Evolutionary conservation across 2,329 filamentous ascomycete genomes (phyloP).

Genomic region (Pseudocercospora pini-densiflorae): DNA sequence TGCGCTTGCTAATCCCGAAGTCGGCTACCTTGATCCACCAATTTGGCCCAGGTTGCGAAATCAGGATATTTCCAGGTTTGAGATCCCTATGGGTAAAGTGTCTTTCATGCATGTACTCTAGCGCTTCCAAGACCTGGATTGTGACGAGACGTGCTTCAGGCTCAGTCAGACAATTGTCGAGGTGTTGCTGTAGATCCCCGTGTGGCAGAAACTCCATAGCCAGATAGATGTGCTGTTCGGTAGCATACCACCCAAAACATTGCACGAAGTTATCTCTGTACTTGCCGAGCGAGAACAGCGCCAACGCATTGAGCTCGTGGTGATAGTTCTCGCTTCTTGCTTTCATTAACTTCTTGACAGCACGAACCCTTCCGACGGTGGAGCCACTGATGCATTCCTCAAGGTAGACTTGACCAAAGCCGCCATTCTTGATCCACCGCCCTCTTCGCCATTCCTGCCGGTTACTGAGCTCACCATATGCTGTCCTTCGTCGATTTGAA

Average conservation of each 20-base stretch:
- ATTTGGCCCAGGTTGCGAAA: conserved; percentile 32
- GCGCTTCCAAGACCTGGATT: conserved; percentile 38
- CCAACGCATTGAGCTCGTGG: conserved; percentile 34
- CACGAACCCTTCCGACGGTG: not conserved
- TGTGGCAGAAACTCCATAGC: conserved; percentile 45
- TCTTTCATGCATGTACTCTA: conserved; percentile 34
- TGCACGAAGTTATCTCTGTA: conserved; percentile 34
- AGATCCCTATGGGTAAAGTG: conserved; percentile 45
- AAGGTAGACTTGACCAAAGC: conserved; percentile 13
- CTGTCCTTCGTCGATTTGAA: not conserved
- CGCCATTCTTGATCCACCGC: not conserved
- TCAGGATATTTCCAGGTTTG: conserved; percentile 46
- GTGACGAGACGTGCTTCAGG: conserved; percentile 36
- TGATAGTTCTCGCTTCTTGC: conserved; percentile 18
- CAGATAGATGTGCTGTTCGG: conserved; percentile 37
- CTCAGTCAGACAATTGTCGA: conserved; percentile 34
- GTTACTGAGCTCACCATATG: not conserved
- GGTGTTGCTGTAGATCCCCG: conserved; percentile 42
- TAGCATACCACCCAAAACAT: conserved; percentile 45
- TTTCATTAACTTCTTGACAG: conserved; percentile 16
- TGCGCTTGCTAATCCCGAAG: conserved; percentile 44
- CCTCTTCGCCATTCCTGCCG: not conserved
- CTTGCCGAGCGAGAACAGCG: conserved; percentile 33
- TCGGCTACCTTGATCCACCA: conserved; percentile 50
- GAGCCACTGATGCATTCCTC: conserved; percentile 10